These are phyloP conservation scores for Aspergillus sp. DNA, from an alignment of 2,329 filamentous ascomycete species.

Conservation along the genomic window DNA sequence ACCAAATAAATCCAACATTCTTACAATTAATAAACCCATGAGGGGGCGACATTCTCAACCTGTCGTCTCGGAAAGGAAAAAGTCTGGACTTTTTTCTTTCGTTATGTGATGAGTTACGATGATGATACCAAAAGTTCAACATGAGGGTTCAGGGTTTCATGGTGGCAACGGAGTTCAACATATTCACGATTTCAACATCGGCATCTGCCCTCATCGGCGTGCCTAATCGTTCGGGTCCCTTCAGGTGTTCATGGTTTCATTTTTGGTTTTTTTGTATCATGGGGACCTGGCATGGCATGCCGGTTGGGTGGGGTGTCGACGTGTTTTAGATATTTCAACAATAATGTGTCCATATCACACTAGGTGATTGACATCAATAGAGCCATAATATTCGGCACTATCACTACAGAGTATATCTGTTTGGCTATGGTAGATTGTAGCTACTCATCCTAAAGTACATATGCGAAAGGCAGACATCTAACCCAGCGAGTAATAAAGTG, in stretches of 20 bases:
- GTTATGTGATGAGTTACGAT: conserved; percentile 39
- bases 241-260: conserved; percentile 11
- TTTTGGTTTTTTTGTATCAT: conserved; percentile 11
- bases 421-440: conserved; percentile 15
- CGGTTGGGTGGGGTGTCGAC: conserved; percentile 17
- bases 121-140: conserved; percentile 46
- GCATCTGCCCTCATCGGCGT: conserved; percentile 29
- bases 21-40: conserved; percentile 19
- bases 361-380: conserved; percentile 13
- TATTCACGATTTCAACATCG: conserved; percentile 52
- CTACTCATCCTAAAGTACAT: not conserved
- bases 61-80: conserved; percentile 31
- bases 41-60: conserved; percentile 39
- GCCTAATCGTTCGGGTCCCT: conserved; percentile 9
- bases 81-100: conserved; percentile 20
- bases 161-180: conserved; percentile 40
- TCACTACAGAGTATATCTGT: conserved; percentile 11
- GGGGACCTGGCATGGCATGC: conserved; percentile 16
- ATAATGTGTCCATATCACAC: conserved; percentile 26
- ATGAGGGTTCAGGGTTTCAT: conserved; percentile 39
- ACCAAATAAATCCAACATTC: conserved; percentile 20
- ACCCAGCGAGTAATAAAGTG: not conserved
- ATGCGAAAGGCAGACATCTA: not conserved
- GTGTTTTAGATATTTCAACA: conserved; percentile 36
- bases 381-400: conserved; percentile 8